Evolutionary conservation across 106 monocot species (phyloP), one percentile per base, ranked within the genome.

Genomic region (Ottelia alismoides): DNA sequence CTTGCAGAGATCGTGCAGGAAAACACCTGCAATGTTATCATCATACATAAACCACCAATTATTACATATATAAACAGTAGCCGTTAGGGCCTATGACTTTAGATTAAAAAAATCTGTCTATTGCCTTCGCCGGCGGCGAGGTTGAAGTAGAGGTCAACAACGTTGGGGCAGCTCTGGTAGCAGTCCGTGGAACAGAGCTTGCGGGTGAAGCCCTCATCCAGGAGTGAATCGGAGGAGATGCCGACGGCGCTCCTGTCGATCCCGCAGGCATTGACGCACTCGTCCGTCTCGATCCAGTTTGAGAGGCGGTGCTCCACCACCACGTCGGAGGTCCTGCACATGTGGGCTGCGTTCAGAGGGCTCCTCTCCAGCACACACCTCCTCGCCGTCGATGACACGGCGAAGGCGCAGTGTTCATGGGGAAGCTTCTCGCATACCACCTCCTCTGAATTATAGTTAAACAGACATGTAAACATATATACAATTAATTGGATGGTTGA

Each of bases 401-500:
- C 72, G 40, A 85, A 85, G 2, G 80, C 70, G 53, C 85, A 85
- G 52, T 67, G 47, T 17, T 80, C 76, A 18, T 53, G 50, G 2
- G 80, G 77, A 52, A 85, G 51, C 16, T 80, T 73, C 61, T 77
- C 80, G 20, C 85, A 85, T 48, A 67, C 29, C 45, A 85, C 74
- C n/a, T n/a, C n/a, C n/a, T n/a, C n/a, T n/a, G n/a, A n/a, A n/a
- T n/a, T n/a, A n/a, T n/a, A n/a, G n/a, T n/a, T n/a, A n/a, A n/a
- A n/a, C n/a, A n/a, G n/a, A n/a, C n/a, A n/a, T n/a, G n/a, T n/a
- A n/a, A n/a, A n/a, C n/a, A n/a, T n/a, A n/a, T n/a, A n/a, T n/a
- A n/a, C n/a, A n/a, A n/a, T n/a, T n/a, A n/a, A n/a, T n/a, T n/a
- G n/a, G n/a, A n/a, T n/a, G n/a, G n/a, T n/a, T n/a, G n/a, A n/a